Evolutionary conservation across 176 grass and related monocot genomes (phyloP).

Genomic region (Hyparrhenia diplandra): DNA sequence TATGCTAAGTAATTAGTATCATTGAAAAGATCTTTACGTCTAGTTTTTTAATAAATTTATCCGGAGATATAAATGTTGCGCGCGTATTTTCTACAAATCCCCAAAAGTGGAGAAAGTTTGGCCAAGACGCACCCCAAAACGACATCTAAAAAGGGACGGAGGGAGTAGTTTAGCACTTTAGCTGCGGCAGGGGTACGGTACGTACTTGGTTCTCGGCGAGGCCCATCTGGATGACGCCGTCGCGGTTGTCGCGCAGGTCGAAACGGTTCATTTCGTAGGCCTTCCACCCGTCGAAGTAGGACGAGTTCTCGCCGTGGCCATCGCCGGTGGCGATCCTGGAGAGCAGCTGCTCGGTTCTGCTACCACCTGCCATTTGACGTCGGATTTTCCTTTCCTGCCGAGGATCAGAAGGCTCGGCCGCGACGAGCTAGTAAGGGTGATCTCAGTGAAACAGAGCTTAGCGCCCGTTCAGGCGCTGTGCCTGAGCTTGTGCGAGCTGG

Average conservation of each 20-base stretch:
- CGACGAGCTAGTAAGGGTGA: background rate
- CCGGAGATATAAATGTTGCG: too few species aligned
- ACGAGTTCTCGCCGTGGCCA: constrained; percentile 81
- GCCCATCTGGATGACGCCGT: constrained; percentile 91
- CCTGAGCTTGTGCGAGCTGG: too few species aligned
- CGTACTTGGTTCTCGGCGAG: constrained; percentile 79
- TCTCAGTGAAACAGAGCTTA: background rate
- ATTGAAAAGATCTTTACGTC: too few species aligned
- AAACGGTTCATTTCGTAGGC: constrained; percentile 76
- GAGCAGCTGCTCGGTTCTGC: constrained; percentile 22
- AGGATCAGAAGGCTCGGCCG: background rate
- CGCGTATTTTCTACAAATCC: too few species aligned
- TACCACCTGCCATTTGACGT: background rate
- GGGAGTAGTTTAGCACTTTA: too few species aligned
- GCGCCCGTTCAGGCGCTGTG: too few species aligned
- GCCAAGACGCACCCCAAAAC: too few species aligned
- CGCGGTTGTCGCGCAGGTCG: constrained; percentile 42
- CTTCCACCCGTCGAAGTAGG: constrained; percentile 95
- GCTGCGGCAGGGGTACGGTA: too few species aligned
- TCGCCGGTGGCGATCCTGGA: constrained; percentile 57
- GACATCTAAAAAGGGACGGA: too few species aligned
- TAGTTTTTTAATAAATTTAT: too few species aligned
- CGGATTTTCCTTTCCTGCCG: background rate
- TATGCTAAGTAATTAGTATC: too few species aligned
- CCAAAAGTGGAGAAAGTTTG: too few species aligned